Evolutionary conservation across 768 basidiomycete species (phyloP), one percentile per base, ranked within the genome.

Genomic region (Kwoniella bestiolae): DNA sequence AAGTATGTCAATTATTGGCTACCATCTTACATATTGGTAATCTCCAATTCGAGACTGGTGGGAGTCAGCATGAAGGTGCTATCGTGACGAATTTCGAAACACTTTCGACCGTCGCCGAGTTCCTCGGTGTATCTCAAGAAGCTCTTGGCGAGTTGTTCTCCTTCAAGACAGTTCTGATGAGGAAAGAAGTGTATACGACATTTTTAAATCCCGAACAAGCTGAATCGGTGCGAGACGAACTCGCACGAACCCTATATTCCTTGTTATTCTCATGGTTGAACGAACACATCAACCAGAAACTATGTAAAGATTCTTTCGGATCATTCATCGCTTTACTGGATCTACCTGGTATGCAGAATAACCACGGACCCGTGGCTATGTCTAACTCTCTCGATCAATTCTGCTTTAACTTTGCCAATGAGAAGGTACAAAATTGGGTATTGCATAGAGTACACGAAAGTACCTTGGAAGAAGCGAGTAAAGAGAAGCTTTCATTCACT

Each of bases 311-410:
- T 41, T 93, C 96, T 77, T 84, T 93, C 69, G 73, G 86, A 3
- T 91, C 91, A 2, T 96, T 94, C 83, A 89, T 98, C 70, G 92
- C 93, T 8, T 85, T 98, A 35, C 90, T 98, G 76, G 94, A 99
- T 80, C 87, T 98, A 11, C 94, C 95, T 2, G 94, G 95, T 5
- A 86, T 90, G 4, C 93, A 96, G 80, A 94, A 96, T 82, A 86
- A 92, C 82, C 68, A 83, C 3, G 75, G 75, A 28, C 72, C 67
- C 8, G 65, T 56, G 4, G 64, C 63, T 12, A 69, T 65, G 16
- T 84, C 90, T 61, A 97, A 99, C 82, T 94, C 93, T 5, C 87
- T 99, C 52, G 94, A 99, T 78, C 93, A 97, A 68, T 93, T 98
- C 80, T 91, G 91, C 81, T 86, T 97, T 84, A 99, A 98, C 82